A percentile compares a stretch with the other conserved stretches of the same genome.
Evolutionary conservation across 345 rosid genomes (phyloP).

Genomic region (Hibiscus syriacus): DNA sequence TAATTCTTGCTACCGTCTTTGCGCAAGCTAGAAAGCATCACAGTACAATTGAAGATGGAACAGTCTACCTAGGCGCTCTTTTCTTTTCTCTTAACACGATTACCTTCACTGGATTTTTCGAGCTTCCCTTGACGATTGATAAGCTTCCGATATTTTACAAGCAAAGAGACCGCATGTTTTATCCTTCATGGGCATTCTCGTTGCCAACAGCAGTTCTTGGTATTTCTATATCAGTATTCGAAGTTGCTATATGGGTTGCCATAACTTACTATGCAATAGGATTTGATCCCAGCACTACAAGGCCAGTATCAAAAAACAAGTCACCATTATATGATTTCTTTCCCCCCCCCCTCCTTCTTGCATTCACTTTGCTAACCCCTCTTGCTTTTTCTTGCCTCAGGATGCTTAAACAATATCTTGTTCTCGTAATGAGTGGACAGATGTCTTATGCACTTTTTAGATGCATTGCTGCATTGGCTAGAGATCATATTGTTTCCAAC

Average conservation of each 20-base stretch:
- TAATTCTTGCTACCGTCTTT: conserved; percentile 6
- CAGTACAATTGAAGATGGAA: conserved; percentile 34
- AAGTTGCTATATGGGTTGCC: conserved; percentile 55
- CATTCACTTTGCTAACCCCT: neutral
- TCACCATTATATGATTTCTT: neutral
- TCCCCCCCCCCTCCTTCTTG: neutral
- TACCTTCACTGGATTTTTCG: conserved; percentile 64
- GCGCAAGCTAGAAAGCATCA: conserved; percentile 1
- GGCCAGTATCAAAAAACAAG: conserved; percentile 24
- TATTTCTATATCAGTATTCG: conserved; percentile 54
- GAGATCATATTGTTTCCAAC: conserved; percentile 45
- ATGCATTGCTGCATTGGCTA: conserved; percentile 40
- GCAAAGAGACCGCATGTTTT: conserved; percentile 71
- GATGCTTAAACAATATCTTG: conserved; percentile 40
- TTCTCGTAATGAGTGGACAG: conserved; percentile 36
- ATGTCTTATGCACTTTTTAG: conserved; percentile 51
- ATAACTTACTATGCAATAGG: conserved; percentile 65
- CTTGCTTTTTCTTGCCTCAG: conserved; percentile 17
- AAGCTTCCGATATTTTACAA: conserved; percentile 84
- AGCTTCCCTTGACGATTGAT: conserved; percentile 62
- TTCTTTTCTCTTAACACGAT: conserved; percentile 30
- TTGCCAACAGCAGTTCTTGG: conserved; percentile 71
- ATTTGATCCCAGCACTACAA: conserved; percentile 54
- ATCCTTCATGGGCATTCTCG: conserved; percentile 73
- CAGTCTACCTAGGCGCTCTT: conserved; percentile 55